A percentile compares a stretch with the other conserved stretches of the same genome.
These are phyloP conservation scores for Ceratobasidium sp. DNA, from an alignment of 1,284 basidiomycete species.

Conservation along the genomic window DNA sequence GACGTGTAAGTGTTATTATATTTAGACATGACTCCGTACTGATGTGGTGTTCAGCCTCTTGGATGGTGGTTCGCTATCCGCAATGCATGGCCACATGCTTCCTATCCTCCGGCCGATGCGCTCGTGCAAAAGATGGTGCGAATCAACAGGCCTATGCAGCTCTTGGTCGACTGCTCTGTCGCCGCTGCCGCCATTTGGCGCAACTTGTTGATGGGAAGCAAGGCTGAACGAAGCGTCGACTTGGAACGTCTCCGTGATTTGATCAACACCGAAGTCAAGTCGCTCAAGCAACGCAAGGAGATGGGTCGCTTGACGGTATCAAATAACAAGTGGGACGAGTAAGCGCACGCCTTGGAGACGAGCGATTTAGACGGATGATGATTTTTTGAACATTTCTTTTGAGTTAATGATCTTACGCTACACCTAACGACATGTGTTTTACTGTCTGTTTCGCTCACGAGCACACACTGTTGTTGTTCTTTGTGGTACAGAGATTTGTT, in stretches of 20 bases:
- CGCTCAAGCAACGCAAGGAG: conserved; percentile 81
- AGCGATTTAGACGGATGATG: conserved; percentile 3
- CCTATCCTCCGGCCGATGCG: conserved; percentile 83
- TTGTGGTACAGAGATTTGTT: conserved; percentile 10
- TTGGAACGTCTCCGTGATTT: conserved; percentile 79
- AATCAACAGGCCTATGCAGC: conserved; percentile 78
- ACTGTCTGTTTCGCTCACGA: conserved; percentile 15
- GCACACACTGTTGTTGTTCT: conserved; percentile 15
- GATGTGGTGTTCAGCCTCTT: conserved; percentile 61
- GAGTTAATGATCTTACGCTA: conserved; percentile 11
- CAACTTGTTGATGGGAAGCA: conserved; percentile 85
- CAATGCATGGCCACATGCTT: conserved; percentile 84
- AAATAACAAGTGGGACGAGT: conserved; percentile 26
- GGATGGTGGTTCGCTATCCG: conserved; percentile 95
- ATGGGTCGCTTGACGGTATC: conserved; percentile 68
- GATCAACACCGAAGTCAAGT: conserved; percentile 86
- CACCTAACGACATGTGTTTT: conserved; percentile 5
- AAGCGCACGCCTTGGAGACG: background rate
- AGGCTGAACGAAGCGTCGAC: conserved; percentile 77
- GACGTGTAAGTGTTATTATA: conserved; percentile 67
- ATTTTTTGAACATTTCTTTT: background rate
- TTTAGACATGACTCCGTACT: conserved; percentile 12
- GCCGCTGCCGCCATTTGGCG: conserved; percentile 87
- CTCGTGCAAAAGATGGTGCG: conserved; percentile 89
- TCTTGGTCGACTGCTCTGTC: conserved; percentile 86